Conservation (phyloP, 2,329 filamentous ascomycete genomes). For the Aspergillus pseudoglaucus region DNA sequence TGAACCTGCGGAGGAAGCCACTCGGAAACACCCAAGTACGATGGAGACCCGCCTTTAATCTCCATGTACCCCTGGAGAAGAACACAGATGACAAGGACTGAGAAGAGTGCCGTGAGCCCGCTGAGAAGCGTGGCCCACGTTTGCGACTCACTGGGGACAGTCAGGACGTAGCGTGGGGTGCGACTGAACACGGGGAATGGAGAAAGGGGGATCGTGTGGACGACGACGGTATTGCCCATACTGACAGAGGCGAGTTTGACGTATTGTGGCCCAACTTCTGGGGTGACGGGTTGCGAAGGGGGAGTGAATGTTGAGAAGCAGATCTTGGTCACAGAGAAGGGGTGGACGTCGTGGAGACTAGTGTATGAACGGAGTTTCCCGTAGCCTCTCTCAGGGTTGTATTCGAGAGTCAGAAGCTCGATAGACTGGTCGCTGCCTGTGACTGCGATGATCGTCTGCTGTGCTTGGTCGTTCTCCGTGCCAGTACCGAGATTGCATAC, state of each 20-base stretch:
- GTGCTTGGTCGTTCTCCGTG: constrained; percentile 48
- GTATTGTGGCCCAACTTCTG: constrained; percentile 48
- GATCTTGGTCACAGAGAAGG: constrained; percentile 53
- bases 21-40: constrained; percentile 50
- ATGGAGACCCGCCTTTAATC: constrained; percentile 51
- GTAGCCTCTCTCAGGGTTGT: constrained; percentile 42
- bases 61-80: constrained; percentile 58
- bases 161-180: constrained; percentile 63
- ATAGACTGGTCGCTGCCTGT: constrained; percentile 75
- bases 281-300: constrained; percentile 43
- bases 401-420: constrained; percentile 69
- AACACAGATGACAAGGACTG: constrained; percentile 58
- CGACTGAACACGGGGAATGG: constrained; percentile 37
- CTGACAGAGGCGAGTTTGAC: constrained; percentile 76
- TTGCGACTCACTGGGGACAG: constrained; percentile 51
- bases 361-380: constrained; percentile 46
- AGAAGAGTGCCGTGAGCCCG: constrained; percentile 52
- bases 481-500: constrained; percentile 61
- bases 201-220: constrained; percentile 69
- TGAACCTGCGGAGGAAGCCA: constrained; percentile 51
- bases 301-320: constrained; percentile 47
- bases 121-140: constrained; percentile 49
- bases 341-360: constrained; percentile 50
- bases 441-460: constrained; percentile 74
- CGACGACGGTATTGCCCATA: constrained; percentile 69